Conservation (phyloP, 305 asterid species). For the Plantago lanceolata region DNA sequence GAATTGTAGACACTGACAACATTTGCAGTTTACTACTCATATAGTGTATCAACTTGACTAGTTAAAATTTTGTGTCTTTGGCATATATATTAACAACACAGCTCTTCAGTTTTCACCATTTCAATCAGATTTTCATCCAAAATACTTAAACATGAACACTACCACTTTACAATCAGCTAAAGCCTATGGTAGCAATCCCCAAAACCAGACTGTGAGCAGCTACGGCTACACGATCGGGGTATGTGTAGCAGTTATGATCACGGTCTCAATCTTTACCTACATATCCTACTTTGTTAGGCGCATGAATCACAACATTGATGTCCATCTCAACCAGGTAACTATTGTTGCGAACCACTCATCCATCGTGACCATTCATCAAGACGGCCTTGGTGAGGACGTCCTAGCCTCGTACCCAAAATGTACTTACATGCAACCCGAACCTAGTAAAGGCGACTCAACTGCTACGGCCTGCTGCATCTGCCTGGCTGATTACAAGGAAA, state of each 20-base stretch:
- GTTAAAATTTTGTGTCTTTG: neutral
- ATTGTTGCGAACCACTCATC: neutral
- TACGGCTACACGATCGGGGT: neutral
- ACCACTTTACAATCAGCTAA: neutral
- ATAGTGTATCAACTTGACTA: slow-evolving; percentile 4
- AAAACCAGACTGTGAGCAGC: neutral
- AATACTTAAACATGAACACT: neutral
- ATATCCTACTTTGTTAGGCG: neutral
- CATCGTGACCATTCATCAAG: neutral
- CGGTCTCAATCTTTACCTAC: neutral
- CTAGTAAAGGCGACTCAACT: slow-evolving; percentile 24
- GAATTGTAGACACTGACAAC: neutral
- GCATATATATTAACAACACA: neutral
- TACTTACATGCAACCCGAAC: slow-evolving; percentile 34
- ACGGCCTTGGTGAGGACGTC: slow-evolving; percentile 29
- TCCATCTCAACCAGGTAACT: neutral
- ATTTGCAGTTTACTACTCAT: neutral
- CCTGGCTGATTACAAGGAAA: slow-evolving; percentile 45
- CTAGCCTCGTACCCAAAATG: slow-evolving; percentile 32
- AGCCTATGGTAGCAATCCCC: neutral
- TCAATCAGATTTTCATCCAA: neutral
- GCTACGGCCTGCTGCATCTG: slow-evolving; percentile 52
- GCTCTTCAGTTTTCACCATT: neutral
- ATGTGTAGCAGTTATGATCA: neutral
- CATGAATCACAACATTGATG: neutral